Evolutionary conservation across 2,329 filamentous ascomycete species (phyloP).

Genomic region (Stenocarpella maydis): DNA sequence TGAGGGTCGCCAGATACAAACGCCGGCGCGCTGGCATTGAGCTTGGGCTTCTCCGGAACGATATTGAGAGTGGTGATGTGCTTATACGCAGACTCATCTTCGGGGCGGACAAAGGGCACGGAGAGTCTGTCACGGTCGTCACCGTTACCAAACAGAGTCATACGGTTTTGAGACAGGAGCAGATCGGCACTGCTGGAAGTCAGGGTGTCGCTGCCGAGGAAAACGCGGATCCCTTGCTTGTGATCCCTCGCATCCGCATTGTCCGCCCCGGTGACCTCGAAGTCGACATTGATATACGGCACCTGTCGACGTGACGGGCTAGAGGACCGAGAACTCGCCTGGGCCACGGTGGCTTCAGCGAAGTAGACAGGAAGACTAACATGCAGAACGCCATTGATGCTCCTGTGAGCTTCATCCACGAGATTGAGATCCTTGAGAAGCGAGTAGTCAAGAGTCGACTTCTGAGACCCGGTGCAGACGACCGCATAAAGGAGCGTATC

Average conservation of each 20-base stretch:
- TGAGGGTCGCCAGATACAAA: conserved; percentile 49
- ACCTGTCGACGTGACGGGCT: conserved; percentile 77
- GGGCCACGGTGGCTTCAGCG: conserved; percentile 85
- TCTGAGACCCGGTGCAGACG: conserved; percentile 89
- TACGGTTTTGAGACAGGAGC: conserved; percentile 88
- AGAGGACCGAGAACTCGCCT: conserved; percentile 74
- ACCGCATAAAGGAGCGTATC: conserved; percentile 89
- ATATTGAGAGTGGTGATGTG: conserved; percentile 71
- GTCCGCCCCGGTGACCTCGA: conserved; percentile 73
- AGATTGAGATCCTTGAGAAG: conserved; percentile 80
- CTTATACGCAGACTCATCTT: conserved; percentile 84
- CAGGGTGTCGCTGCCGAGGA: conserved; percentile 88
- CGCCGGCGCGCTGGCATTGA: conserved; percentile 62
- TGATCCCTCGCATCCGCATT: conserved; percentile 57
- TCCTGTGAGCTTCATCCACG: conserved; percentile 69
- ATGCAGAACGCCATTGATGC: conserved; percentile 70
- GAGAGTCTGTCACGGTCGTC: conserved; percentile 82
- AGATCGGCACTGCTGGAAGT: conserved; percentile 89
- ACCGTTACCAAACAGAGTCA: conserved; percentile 81
- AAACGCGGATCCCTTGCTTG: conserved; percentile 78
- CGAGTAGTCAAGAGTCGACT: conserved; percentile 80
- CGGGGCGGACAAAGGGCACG: conserved; percentile 90
- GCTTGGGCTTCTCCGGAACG: conserved; percentile 62
- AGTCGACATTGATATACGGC: conserved; percentile 81
- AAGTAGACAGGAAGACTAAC: conserved; percentile 87